Base-by-base conservation (phyloP, 2,329 filamentous ascomycete species). In the Aspergillus awamori region DNA sequence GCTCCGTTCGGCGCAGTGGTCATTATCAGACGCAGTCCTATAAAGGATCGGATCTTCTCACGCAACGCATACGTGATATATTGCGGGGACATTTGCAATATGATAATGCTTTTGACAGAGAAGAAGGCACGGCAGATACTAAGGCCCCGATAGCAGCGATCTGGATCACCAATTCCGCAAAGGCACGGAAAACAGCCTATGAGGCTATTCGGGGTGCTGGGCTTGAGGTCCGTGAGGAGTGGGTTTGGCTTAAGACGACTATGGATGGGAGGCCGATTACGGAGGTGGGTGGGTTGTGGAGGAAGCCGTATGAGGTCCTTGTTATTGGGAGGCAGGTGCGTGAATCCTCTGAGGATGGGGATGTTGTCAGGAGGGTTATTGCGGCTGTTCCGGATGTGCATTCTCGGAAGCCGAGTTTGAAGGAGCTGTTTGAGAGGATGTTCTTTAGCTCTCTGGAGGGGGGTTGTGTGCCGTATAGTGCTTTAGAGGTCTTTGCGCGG, bases 221-320 rank as follows among this genome's bases (percentile, higher is more conserved):
- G 5, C 76, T 88, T 3, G 67, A 74, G 2, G 66, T 87, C 7
- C 68, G 76, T 5, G 86, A 89, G 65, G 86, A 89, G 73, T 89
- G 86, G 87, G 69, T 87, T 4, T 89, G 86, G 86, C 70, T 87
- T 57, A 89, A 89, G 71, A 82, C 79, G 1, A 88, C 86, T 0
- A 69, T 68, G 0, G 64, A 75, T 2, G 87, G 87, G 3, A 79
- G 83, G 60, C 80, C 84, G 0, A 79, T 87, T 48, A 80, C 78
- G 7, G 72, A 78, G 4, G 55, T 88, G 11, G 79, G 85, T 39
- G 82, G 81, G 2, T 51, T 82, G 1, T 86, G 84, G 84, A 78
- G 85, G 59, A 86, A 86, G 66, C 87, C 87, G 1, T 89, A 87
- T 63, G 87, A 89, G 72, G 75, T 86, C 2, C 75, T 89, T 5